Base-by-base conservation (phyloP, 768 basidiomycete genomes). In the Calocera viscosa region DNA sequence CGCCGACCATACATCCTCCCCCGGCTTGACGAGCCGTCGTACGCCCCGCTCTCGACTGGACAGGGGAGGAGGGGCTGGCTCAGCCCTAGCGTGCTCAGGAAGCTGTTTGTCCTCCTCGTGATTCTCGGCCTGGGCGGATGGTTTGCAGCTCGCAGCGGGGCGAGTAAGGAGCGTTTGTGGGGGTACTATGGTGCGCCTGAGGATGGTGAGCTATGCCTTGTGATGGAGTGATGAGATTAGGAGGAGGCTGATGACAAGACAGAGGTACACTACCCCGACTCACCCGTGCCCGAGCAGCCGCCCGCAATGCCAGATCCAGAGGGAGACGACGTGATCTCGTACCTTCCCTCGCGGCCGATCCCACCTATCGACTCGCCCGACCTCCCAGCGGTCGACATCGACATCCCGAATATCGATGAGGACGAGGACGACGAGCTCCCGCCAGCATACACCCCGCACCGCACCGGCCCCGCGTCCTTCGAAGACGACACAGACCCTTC, bases 401-500 rank as follows among this genome's bases (percentile, higher is more conserved):
- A 47, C 16, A 19, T n/a, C n/a, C n/a, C n/a, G n/a, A 16, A 26
- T 14, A 49, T 5, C 43, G 30, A 60, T 10, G 53, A 38, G 7
- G 66, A 12, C 30, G 49, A 63, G 19, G 49, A 67, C 60, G 40
- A 34, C 39, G 66, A 35, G 30, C 66, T 32, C 47, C 63, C 71
- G 1, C 63, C 70, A 19, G 60, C 69, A 1, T 63, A 68, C 22
- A 67, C 68, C 3, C 66, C 70, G 30, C 68, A 80, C 2, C 49
- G 67, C 28, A 68, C 40, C 39, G 72, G 70, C 14, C 76, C 76
- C 1, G 70, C 71, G 2, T 86, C 90, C 0, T 86, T 83, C 71
- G 86, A 86, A 49, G 82, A 83, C 19, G 91, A 94, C 72, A 83
- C 86, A 0, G 84, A 95, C 76, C 87, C 84, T 0, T 75, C 82